Percentiles rank a stretch among this genome's conserved stretches.
Evolutionary conservation across 1,284 basidiomycete genomes (phyloP).

Genomic region (Porogramme epimiltina): DNA sequence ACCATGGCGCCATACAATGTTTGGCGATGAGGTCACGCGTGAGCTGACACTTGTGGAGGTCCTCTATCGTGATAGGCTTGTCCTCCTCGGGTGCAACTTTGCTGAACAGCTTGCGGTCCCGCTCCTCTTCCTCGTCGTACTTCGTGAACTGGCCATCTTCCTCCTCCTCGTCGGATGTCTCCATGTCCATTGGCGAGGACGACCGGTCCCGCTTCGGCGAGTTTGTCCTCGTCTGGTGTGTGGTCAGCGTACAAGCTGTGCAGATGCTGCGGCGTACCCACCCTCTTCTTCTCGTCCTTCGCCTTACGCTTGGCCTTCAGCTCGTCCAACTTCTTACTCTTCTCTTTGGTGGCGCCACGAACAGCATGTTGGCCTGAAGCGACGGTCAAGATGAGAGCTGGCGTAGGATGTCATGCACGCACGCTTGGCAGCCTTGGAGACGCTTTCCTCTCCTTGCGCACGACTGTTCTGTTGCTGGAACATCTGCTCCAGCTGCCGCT

Average conservation of each 20-base stretch:
- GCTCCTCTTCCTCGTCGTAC: slow-evolving; percentile 70
- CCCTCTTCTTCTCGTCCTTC: slow-evolving; percentile 75
- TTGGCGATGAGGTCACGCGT: slow-evolving; percentile 67
- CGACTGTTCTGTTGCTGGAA: slow-evolving; percentile 64
- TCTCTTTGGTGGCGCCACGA: slow-evolving; percentile 83
- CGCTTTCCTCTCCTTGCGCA: slow-evolving; percentile 49
- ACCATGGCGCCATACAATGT: slow-evolving; percentile 71
- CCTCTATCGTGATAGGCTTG: slow-evolving; percentile 52
- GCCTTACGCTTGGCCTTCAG: slow-evolving; percentile 82
- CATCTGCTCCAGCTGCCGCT: slow-evolving; percentile 76
- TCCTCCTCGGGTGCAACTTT: slow-evolving; percentile 48
- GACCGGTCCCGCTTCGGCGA: slow-evolving; percentile 71
- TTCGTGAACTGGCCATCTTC: slow-evolving; percentile 75
- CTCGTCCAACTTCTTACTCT: slow-evolving; percentile 78
- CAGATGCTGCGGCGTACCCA: slow-evolving; percentile 34
- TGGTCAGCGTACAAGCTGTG: slow-evolving; percentile 3
- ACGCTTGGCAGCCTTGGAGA: slow-evolving; percentile 78
- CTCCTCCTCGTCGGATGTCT: slow-evolving; percentile 71
- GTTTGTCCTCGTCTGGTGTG: slow-evolving; percentile 41
- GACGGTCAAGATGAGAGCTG: slow-evolving; percentile 3
- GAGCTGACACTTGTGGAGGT: slow-evolving; percentile 61
- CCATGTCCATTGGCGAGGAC: slow-evolving; percentile 79
- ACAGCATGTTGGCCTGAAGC: slow-evolving; percentile 70
- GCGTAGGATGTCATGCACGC: slow-evolving; percentile 19
- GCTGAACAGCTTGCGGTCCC: slow-evolving; percentile 52